Base-by-base conservation (phyloP, 176 grass and related monocot genomes). In the Luzula sylvatica region DNA sequence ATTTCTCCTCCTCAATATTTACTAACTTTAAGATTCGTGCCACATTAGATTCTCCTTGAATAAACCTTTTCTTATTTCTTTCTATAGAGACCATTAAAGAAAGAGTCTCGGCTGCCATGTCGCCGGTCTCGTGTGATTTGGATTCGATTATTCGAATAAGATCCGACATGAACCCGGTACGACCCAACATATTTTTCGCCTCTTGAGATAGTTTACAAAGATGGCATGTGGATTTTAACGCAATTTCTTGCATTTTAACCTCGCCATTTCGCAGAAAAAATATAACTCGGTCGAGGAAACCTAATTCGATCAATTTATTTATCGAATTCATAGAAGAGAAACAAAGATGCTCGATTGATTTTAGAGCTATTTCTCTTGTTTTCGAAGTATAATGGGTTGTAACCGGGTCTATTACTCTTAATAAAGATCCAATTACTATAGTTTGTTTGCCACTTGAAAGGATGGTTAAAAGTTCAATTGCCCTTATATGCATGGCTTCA, bases 121-220 rank as follows among this genome's bases (percentile, higher is more conserved):
- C 92, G 20, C 81, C 46, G 29, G 67, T 52, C 46, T 98, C 71
- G 3, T 73, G n/a, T 2, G 72, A 78, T 16, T 66, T 77, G 3
- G 46, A 54, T 4, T 74, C 68, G 3, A 98, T 69, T 49, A 83
- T 58, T 21, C 11, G 9, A 30, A 83, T 56, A 22, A 98, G 78
- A 82, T 98, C 92, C 13, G 75, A 73, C 75, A 98, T 90, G 75
- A 98, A 75, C 17, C 81, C 78, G 26, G 58, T 72, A 38, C 90
- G 72, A n/a, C 92, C 92, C 74, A 90, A 77, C 12, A 82, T 70
- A 43, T 82, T 90, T 63, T 61, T 98, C 1, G 66, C 41, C 50
- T 72, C 81, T 42, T 86, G 78, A 13, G 81, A 98, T 12, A 75
- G 15, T 40, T 50, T 61, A 39, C 81, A 86, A 32, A 98, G 65